These are phyloP conservation scores for Acacia confusa DNA, from an alignment of 306 rosid species.

Conservation along the genomic window DNA sequence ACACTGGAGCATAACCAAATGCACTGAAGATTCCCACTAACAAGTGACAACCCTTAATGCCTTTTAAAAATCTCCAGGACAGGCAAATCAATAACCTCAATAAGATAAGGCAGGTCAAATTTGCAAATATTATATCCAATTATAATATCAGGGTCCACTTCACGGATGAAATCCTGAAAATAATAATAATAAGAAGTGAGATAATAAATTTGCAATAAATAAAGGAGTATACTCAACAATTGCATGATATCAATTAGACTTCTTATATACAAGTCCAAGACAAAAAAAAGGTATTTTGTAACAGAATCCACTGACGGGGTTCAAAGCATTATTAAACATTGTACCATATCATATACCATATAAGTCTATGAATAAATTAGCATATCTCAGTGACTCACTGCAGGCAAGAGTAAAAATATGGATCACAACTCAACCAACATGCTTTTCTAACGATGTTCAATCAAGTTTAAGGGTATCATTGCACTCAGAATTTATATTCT, in stretches of 20 bases:
- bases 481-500: background rate
- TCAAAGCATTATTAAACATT: conserved; percentile 15
- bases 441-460: background rate
- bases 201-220: conserved; percentile 3
- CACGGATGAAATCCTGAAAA: conserved; percentile 79
- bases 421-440: background rate
- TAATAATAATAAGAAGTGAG: conserved; percentile 1
- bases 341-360: background rate
- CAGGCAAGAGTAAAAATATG: background rate
- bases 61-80: conserved; percentile 21
- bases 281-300: conserved; percentile 12
- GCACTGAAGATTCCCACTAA: conserved; percentile 13
- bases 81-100: conserved; percentile 57
- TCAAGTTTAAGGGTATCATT: conserved; percentile 1
- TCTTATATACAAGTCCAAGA: conserved; percentile 3
- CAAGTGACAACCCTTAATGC: conserved; percentile 5
- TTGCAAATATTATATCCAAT: conserved; percentile 99
- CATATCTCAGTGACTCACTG: background rate
- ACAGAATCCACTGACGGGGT: background rate
- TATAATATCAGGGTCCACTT: conserved; percentile 93
- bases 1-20: conserved; percentile 19
- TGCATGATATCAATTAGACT: conserved; percentile 26
- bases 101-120: conserved; percentile 95
- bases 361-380: conserved; percentile 3
- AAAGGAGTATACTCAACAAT: conserved; percentile 19